phyloP scores from a whole-genome alignment of 2,329 filamentous ascomycete species.

The Fusarium napiforme region DNA sequence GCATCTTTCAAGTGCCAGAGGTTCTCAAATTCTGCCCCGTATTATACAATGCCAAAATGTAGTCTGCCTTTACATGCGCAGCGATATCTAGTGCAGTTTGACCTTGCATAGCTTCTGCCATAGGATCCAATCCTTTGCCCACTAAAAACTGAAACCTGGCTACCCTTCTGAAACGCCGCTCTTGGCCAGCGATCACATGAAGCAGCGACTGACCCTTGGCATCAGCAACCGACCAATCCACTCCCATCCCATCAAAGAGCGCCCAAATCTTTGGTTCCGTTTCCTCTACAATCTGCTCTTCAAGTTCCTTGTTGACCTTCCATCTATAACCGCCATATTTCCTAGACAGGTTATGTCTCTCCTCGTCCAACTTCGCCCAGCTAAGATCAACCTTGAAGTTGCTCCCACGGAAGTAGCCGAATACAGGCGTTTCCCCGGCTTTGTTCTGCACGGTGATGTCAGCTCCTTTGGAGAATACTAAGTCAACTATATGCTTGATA shows the following conservation, averaged over 20 bases:
- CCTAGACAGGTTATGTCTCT: neutral
- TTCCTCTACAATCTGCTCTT: neutral
- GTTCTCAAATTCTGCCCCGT: too few species aligned
- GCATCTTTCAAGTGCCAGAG: too few species aligned
- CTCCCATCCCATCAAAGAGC: neutral
- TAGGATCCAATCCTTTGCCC: neutral
- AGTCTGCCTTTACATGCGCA: accelerated
- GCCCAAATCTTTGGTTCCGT: neutral
- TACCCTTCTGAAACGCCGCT: accelerated
- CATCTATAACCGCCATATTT: neutral
- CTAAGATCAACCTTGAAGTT: neutral
- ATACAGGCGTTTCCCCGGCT: neutral
- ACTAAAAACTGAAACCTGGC: neutral
- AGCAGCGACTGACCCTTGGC: accelerated
- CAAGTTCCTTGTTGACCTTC: neutral
- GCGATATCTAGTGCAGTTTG: neutral
- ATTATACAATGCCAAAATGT: too few species aligned
- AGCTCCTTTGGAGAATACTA: neutral
- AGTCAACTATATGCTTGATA: neutral
- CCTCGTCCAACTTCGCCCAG: neutral
- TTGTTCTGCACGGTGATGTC: neutral
- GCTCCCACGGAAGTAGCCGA: neutral
- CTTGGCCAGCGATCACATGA: neutral
- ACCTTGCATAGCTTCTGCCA: too few species aligned
- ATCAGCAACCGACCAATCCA: neutral